A percentile compares a stretch with the other conserved stretches of the same genome.
phyloP scores from a whole-genome alignment of 768 basidiomycete species.

The Hericium coralloides region DNA sequence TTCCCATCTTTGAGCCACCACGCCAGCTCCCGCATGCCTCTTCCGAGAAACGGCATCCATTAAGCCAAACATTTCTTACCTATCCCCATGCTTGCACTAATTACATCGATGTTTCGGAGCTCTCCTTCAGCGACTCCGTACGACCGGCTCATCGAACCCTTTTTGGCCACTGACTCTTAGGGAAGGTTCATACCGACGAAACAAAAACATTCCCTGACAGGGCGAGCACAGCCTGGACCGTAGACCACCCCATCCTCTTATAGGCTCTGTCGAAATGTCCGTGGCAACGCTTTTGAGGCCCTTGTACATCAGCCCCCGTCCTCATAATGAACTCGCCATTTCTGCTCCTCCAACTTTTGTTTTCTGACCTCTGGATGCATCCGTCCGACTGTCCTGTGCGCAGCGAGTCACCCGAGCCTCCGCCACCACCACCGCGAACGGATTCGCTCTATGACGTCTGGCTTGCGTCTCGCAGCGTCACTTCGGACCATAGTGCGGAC shows the following conservation, averaged over 20 bases:
- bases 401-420: neutral
- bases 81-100: slow-evolving; percentile 6
- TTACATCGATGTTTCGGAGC: slow-evolving; percentile 10
- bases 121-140: neutral
- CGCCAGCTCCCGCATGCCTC: neutral
- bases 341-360: neutral
- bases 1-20: neutral
- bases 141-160: neutral
- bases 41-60: neutral
- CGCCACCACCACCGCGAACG: neutral
- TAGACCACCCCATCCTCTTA: neutral
- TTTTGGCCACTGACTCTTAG: neutral
- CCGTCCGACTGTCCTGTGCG: neutral
- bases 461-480: slow-evolving; percentile 19
- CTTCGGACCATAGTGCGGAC: slow-evolving; percentile 2
- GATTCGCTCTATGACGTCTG: slow-evolving; percentile 17
- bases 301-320: neutral
- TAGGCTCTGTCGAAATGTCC: neutral
- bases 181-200: neutral
- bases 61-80: neutral
- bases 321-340: neutral
- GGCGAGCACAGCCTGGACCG: neutral
- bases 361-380: neutral
- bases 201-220: neutral
- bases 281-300: too few species aligned